A percentile compares a stretch with the other conserved stretches of the same genome.
These are phyloP conservation scores for Leersia perrieri DNA, from an alignment of 176 grass and related monocot genomes.

Conservation along the genomic window DNA sequence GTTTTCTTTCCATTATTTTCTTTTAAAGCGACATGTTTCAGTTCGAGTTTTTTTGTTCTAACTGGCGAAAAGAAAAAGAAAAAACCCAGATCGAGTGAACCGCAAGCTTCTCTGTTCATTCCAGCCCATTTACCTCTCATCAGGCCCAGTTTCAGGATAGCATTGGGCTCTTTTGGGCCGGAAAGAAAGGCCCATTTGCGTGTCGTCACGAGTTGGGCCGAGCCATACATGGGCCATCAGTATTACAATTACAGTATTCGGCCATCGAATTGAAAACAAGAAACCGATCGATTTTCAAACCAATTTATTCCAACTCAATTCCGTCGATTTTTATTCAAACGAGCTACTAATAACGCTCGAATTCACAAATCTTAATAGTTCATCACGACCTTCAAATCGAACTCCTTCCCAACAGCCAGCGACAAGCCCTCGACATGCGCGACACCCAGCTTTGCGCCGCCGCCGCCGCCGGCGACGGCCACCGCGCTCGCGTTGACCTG, in stretches of 20 bases:
- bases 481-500: slow-evolving; percentile 16
- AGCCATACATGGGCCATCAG: not conserved
- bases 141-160: not conserved
- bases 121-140: not conserved
- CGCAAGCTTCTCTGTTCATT: not conserved
- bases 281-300: no score
- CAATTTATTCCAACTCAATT: slow-evolving; percentile 13
- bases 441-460: slow-evolving; percentile 33
- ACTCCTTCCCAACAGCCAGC: slow-evolving; percentile 52
- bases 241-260: not conserved
- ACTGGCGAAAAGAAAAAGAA: not conserved
- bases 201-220: not conserved
- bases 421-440: slow-evolving; percentile 48
- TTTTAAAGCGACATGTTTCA: not conserved
- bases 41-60: not conserved
- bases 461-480: not conserved
- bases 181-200: not conserved
- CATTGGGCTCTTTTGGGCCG: not conserved
- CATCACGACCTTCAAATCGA: slow-evolving; percentile 57
- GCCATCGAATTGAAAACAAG: no score
- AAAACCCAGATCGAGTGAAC: not conserved
- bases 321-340: not conserved
- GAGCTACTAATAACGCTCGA: not conserved
- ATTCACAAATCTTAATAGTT: not conserved
- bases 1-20: not conserved